A percentile compares a stretch with the other conserved stretches of the same genome.
Conservation (phyloP, 257 asterid genomes). For the Capsicum pubescens region DNA sequence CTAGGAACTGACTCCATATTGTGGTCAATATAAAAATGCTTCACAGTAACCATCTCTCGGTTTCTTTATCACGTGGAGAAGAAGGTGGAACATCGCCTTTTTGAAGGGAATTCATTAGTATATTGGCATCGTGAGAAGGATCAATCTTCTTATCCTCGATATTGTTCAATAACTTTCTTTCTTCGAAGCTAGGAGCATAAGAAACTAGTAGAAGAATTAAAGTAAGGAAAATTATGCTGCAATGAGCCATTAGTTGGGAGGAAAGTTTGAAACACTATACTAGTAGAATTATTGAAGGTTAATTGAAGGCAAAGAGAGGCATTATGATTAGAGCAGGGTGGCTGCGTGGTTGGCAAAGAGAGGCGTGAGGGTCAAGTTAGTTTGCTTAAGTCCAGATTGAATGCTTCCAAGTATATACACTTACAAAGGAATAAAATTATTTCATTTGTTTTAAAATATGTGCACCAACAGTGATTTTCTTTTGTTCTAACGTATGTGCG, state of each 20-base stretch:
- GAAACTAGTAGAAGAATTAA: constrained; percentile 30
- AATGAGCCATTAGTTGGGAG: constrained; percentile 34
- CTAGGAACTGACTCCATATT: constrained; percentile 41
- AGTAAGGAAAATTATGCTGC: background rate
- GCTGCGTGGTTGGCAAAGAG: background rate
- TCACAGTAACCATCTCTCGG: constrained; percentile 7
- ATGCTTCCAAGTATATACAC: background rate
- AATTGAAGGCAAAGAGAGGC: background rate
- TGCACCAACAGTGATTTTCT: no score
- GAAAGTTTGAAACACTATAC: background rate
- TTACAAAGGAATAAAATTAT: background rate
- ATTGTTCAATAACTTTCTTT: constrained; percentile 35
- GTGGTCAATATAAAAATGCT: constrained; percentile 27
- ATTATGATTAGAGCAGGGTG: background rate
- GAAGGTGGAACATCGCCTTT: constrained; percentile 35
- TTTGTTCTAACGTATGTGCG: no score
- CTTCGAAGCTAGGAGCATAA: constrained; percentile 35
- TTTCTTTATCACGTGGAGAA: constrained; percentile 36
- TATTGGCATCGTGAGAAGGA: background rate
- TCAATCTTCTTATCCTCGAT: background rate
- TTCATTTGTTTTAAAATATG: background rate
- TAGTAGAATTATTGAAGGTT: background rate
- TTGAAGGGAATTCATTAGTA: constrained; percentile 31
- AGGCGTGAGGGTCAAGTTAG: background rate
- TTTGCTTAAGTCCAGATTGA: background rate